Evolutionary conservation across 2,329 filamentous ascomycete genomes (phyloP).

Genomic region (Aspergillus fumigatiaffinis): DNA sequence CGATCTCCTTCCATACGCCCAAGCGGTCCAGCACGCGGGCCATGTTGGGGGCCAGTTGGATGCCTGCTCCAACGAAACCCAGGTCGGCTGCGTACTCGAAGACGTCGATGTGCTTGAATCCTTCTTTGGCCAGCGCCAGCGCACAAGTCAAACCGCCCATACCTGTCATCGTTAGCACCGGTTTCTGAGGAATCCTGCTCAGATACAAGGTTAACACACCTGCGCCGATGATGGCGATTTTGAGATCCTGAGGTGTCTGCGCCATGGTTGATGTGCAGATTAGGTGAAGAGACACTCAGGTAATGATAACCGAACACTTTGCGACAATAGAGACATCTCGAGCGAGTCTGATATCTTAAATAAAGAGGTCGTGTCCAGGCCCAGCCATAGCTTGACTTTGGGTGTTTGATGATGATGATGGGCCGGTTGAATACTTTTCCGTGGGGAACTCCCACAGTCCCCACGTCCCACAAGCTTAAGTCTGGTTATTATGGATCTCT

Average conservation of each 20-base stretch:
- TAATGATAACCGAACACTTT: not conserved
- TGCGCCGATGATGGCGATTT: conserved; percentile 48
- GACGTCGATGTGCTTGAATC: conserved; percentile 69
- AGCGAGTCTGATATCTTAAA: not conserved
- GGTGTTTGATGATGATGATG: not conserved
- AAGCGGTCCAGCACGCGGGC: conserved; percentile 68
- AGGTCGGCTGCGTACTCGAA: conserved; percentile 70
- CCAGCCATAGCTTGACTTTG: not conserved
- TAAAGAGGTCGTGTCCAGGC: not conserved
- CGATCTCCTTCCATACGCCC: conserved; percentile 69
- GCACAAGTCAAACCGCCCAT: conserved; percentile 75
- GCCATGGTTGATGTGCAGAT: not conserved
- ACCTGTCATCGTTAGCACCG: conserved; percentile 32
- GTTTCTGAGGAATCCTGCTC: not conserved
- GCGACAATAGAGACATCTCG: not conserved
- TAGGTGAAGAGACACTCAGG: not conserved
- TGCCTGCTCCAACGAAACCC: conserved; percentile 79
- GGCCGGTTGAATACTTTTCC: not conserved
- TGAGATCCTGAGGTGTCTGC: conserved; percentile 24
- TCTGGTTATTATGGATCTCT: too few species aligned
- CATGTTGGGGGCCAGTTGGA: conserved; percentile 81
- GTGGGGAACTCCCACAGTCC: not conserved
- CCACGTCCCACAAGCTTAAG: not conserved
- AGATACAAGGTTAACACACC: conserved; percentile 16
- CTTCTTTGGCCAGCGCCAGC: conserved; percentile 69